phyloP scores from a whole-genome alignment of 2,329 filamentous ascomycete species.

The Sclerotinia subarctica region DNA sequence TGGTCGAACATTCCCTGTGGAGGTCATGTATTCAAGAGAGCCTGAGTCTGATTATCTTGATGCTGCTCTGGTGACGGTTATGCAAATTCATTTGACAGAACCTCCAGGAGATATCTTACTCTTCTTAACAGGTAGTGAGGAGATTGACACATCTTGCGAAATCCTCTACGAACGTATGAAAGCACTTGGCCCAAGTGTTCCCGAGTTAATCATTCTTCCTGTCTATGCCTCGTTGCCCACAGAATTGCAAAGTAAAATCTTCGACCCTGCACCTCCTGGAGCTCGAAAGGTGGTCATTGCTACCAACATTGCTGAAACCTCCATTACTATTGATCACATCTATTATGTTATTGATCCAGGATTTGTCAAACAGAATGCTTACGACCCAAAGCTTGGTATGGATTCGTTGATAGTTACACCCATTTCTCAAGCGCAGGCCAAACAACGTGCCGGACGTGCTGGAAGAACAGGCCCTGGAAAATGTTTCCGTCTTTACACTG shows the following conservation, averaged over 20 bases:
- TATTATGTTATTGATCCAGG: constrained; percentile 97
- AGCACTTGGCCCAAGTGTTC: constrained; percentile 82
- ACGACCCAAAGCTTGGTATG: constrained; percentile 97
- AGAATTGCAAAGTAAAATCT: constrained; percentile 91
- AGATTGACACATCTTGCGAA: constrained; percentile 94
- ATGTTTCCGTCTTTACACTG: constrained; percentile 92
- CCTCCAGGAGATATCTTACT: constrained; percentile 91
- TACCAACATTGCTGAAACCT: constrained; percentile 97
- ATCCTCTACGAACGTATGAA: constrained; percentile 96
- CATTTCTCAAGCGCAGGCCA: constrained; percentile 94
- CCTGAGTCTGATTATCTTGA: constrained; percentile 96
- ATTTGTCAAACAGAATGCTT: constrained; percentile 96
- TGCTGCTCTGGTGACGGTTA: constrained; percentile 88
- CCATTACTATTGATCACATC: constrained; percentile 95
- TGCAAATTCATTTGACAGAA: constrained; percentile 96
- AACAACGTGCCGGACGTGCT: constrained; percentile 87
- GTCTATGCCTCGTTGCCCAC: constrained; percentile 94
- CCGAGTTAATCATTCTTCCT: constrained; percentile 86
- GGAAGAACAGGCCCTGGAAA: constrained; percentile 94
- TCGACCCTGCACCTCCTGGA: constrained; percentile 85
- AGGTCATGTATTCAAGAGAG: constrained; percentile 91
- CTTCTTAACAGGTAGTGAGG: constrained; percentile 95
- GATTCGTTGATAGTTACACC: constrained; percentile 93
- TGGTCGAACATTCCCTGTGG: constrained; percentile 90
- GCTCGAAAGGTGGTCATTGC: constrained; percentile 93